phyloP scores from a whole-genome alignment of 2,329 filamentous ascomycete genomes.

The Fusarium guadeloupense region DNA sequence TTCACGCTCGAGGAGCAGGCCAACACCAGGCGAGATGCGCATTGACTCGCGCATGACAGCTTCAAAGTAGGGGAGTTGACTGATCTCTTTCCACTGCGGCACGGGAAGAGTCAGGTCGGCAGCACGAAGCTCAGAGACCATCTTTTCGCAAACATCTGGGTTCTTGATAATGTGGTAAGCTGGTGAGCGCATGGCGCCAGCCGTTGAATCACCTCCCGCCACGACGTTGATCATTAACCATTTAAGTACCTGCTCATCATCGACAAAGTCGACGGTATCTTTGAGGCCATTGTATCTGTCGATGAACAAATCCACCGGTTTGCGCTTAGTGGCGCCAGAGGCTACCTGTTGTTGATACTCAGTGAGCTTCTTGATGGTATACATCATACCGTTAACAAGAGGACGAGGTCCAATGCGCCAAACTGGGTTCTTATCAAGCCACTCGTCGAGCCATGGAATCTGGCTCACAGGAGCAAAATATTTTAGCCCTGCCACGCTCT shows the following conservation, averaged over 20 bases:
- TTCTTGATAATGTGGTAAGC: conserved; percentile 31
- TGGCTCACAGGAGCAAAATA: conserved; percentile 36
- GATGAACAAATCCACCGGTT: conserved; percentile 34
- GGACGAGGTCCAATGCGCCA: conserved; percentile 12
- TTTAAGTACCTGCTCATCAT: conserved; percentile 31
- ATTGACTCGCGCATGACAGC: conserved; percentile 30
- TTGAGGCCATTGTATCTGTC: conserved; percentile 32
- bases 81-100: conserved; percentile 33
- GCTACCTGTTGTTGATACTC: conserved; percentile 30
- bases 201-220: conserved; percentile 32
- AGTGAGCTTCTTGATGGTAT: conserved; percentile 32
- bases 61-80: conserved; percentile 18
- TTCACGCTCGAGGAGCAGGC: conserved; percentile 25
- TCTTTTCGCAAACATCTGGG: conserved; percentile 4
- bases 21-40: conserved; percentile 19
- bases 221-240: conserved; percentile 37
- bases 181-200: conserved; percentile 29
- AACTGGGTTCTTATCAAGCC: conserved; percentile 37
- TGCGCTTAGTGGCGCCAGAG: conserved; percentile 16
- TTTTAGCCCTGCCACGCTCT: conserved; percentile 21
- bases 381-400: conserved; percentile 16
- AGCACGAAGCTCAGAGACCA: conserved; percentile 21
- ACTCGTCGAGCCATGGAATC: conserved; percentile 36
- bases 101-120: conserved; percentile 15
- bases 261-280: conserved; percentile 27